phyloP scores from a whole-genome alignment of 495 filamentous ascomycete genomes.

The Hyaloscypha variabilis region DNA sequence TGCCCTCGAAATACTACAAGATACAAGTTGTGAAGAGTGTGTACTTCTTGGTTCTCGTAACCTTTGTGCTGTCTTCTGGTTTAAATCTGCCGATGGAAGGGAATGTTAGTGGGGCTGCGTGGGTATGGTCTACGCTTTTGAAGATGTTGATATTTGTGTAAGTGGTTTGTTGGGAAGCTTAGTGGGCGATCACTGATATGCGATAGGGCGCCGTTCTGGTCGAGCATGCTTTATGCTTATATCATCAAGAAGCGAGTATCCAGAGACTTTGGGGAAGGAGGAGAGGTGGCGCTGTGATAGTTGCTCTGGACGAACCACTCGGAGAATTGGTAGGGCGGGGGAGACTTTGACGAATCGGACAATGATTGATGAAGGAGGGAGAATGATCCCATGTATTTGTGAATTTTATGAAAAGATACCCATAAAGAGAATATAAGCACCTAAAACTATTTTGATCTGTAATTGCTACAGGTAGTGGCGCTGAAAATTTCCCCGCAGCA shows the following conservation, averaged over 20 bases:
- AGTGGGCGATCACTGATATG: not conserved
- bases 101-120: not conserved
- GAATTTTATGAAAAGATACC: not conserved
- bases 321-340: too few species aligned
- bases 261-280: not conserved
- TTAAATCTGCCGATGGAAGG: not conserved
- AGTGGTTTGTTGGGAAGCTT: not conserved
- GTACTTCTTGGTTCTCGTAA: not conserved
- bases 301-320: too few species aligned
- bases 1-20: not conserved
- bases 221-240: not conserved
- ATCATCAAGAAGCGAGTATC: not conserved
- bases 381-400: not conserved
- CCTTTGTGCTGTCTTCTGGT: not conserved
- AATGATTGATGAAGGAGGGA: not conserved
- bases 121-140: constrained; percentile 3
- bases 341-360: not conserved
- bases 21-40: not conserved
- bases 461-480: too few species aligned
- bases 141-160: constrained; percentile 5
- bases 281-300: not conserved
- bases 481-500: too few species aligned
- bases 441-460: too few species aligned
- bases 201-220: not conserved
- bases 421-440: not conserved